Evolutionary conservation across 2,329 filamentous ascomycete genomes (phyloP).

Genomic region (Dothistroma septosporum): DNA sequence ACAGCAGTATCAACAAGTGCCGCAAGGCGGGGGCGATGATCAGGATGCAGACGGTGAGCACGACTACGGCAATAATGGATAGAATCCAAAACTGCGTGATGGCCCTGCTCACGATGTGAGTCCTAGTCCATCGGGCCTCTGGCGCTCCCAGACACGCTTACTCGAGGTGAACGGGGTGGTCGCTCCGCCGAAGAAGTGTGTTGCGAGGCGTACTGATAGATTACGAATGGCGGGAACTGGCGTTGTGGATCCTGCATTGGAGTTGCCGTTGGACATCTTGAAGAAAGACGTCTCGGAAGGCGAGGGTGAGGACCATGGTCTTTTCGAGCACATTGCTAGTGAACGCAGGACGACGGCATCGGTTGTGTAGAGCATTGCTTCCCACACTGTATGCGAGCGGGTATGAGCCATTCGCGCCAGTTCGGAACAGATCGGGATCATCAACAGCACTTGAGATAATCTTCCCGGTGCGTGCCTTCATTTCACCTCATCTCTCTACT

Average conservation of each 20-base stretch:
- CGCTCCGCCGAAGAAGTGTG: background rate
- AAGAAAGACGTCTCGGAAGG: background rate
- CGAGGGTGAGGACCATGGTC: background rate
- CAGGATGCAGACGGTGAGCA: slow-evolving; percentile 46
- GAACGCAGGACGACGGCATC: background rate
- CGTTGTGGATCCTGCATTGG: background rate
- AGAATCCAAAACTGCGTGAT: slow-evolving; percentile 9
- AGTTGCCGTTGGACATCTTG: background rate
- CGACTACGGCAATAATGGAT: slow-evolving; percentile 34
- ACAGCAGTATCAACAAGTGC: slow-evolving; percentile 35
- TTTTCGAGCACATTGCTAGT: background rate
- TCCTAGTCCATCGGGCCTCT: background rate
- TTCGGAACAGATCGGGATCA: background rate
- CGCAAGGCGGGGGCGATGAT: slow-evolving; percentile 38
- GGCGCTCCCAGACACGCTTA: background rate
- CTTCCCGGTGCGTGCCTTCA: background rate
- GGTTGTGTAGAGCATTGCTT: background rate
- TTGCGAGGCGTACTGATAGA: background rate
- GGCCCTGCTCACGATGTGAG: background rate
- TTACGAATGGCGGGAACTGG: background rate
- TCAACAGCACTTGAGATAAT: background rate
- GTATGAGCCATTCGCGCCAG: background rate
- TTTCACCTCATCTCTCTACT: background rate
- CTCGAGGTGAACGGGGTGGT: background rate
- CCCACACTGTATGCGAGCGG: background rate